phyloP scores from a whole-genome alignment of 2,329 filamentous ascomycete species.

The Amylocarpus encephaloides region DNA sequence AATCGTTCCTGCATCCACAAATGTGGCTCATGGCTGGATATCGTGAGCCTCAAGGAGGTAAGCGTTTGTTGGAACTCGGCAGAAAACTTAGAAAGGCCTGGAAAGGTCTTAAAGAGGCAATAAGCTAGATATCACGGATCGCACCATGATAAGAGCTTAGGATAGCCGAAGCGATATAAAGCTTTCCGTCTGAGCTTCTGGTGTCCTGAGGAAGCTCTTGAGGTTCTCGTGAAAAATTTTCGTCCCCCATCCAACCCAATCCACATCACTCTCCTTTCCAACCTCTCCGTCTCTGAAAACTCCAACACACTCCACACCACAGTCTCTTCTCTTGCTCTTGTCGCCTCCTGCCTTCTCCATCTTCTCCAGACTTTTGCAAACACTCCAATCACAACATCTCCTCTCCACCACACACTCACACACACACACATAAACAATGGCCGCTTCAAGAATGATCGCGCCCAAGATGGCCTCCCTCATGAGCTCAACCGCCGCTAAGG shows the following conservation, averaged over 20 bases:
- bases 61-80: conserved; percentile 1
- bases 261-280: conserved; percentile 14
- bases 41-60: conserved; percentile 16
- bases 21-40: neutral
- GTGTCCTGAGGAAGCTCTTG: conserved; percentile 2
- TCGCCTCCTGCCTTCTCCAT: conserved; percentile 12
- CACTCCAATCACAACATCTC: conserved; percentile 16
- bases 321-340: conserved; percentile 6
- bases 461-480: conserved; percentile 72
- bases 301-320: conserved; percentile 9
- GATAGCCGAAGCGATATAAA: conserved; percentile 11
- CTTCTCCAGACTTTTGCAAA: conserved; percentile 19
- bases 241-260: conserved; percentile 3
- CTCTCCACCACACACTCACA: conserved; percentile 9
- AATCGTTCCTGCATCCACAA: conserved; percentile 8
- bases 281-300: conserved; percentile 14
- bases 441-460: conserved; percentile 69
- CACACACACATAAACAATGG: conserved; percentile 60
- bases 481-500: conserved; percentile 55
- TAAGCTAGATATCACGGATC: conserved; percentile 15
- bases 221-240: conserved; percentile 18
- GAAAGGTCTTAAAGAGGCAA: conserved; percentile 8
- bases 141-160: conserved; percentile 7
- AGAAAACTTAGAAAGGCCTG: conserved; percentile 7
- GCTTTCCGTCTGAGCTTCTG: conserved; percentile 5